A percentile compares a stretch with the other conserved stretches of the same genome.
Conservation (phyloP, 352 stramenopile species). For the Halophytophthora batemanensis region DNA sequence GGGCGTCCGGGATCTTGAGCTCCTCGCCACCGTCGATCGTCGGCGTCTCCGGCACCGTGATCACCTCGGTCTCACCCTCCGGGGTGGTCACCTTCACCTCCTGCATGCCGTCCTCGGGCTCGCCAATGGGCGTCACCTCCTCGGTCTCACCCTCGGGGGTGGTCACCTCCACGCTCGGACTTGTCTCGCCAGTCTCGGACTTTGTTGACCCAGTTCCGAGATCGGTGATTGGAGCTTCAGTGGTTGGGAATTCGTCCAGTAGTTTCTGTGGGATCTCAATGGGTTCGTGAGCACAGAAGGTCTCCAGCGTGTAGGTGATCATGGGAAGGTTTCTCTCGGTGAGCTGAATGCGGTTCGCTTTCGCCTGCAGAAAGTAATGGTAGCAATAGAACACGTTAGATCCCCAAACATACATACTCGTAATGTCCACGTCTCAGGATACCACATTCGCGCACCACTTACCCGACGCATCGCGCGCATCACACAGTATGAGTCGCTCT, state of each 20-base stretch:
- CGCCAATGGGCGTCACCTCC: background rate
- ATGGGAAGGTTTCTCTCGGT: constrained; percentile 25
- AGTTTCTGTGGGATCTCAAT: constrained; percentile 31
- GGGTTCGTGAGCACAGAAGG: constrained; percentile 29
- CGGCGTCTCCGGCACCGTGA: too few relatives aligned
- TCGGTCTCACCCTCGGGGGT: background rate
- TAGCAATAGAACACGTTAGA: constrained; percentile 1
- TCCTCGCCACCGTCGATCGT: constrained; percentile 1
- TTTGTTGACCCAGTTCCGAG: background rate
- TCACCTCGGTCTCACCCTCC: too few relatives aligned
- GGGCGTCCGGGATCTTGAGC: too few relatives aligned
- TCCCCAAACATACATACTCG: background rate
- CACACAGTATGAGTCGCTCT: constrained; percentile 30
- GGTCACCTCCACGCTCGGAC: background rate
- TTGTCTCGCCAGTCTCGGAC: background rate
- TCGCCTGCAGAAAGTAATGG: constrained; percentile 19
- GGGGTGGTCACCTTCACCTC: constrained; percentile 11
- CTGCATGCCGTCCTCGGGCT: background rate
- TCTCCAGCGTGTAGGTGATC: constrained; percentile 36
- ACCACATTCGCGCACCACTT: too few relatives aligned
- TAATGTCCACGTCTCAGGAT: too few relatives aligned
- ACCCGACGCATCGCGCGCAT: constrained; percentile 39
- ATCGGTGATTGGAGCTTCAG: constrained; percentile 2
- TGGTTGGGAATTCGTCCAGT: constrained; percentile 26
- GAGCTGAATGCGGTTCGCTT: constrained; percentile 23